These are phyloP conservation scores for Lachancea dasiensis DNA, from an alignment of 805 yeast genomes.

Conservation along the genomic window DNA sequence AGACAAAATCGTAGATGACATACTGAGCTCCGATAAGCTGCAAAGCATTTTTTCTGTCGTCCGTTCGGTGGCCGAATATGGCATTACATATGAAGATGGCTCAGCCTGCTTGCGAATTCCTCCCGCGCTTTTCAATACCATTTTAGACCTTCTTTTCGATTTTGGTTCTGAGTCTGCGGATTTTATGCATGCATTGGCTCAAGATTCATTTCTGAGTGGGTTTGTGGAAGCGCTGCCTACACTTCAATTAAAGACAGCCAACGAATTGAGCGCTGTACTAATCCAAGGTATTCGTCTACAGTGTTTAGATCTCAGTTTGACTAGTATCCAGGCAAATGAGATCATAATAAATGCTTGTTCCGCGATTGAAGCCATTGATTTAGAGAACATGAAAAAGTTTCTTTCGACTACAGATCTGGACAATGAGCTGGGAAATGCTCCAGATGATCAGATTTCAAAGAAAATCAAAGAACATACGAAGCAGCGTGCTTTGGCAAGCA, in stretches of 20 bases:
- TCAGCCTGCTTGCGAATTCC: conserved; percentile 31
- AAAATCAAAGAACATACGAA: conserved; percentile 35
- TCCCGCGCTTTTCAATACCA: conserved; percentile 42
- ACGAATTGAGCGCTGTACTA: conserved; percentile 32
- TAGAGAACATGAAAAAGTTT: conserved; percentile 28
- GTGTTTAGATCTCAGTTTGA: conserved; percentile 28
- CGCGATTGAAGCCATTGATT: conserved; percentile 30
- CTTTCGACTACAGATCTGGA: conserved; percentile 15
- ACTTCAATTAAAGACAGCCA: conserved; percentile 14
- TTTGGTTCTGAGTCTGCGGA: conserved; percentile 53
- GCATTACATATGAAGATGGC: conserved; percentile 19
- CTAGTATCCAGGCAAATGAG: conserved; percentile 18
- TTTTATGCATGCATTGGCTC: conserved; percentile 36
- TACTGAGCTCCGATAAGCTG: conserved; percentile 28
- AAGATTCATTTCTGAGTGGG: conserved; percentile 13
- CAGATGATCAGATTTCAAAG: conserved; percentile 19
- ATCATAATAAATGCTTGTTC: conserved; percentile 23
- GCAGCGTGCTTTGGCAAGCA: conserved; percentile 41
- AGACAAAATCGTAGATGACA: conserved; percentile 48
- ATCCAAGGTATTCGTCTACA: conserved; percentile 37
- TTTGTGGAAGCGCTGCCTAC: conserved; percentile 18
- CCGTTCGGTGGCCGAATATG: conserved; percentile 23
- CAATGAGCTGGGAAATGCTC: conserved; percentile 14
- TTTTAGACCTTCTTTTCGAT: conserved; percentile 54
- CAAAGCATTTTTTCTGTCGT: conserved; percentile 21